These are phyloP conservation scores for Fonsecaea multimorphosa DNA, from an alignment of 2,329 filamentous ascomycete genomes.

Conservation along the genomic window DNA sequence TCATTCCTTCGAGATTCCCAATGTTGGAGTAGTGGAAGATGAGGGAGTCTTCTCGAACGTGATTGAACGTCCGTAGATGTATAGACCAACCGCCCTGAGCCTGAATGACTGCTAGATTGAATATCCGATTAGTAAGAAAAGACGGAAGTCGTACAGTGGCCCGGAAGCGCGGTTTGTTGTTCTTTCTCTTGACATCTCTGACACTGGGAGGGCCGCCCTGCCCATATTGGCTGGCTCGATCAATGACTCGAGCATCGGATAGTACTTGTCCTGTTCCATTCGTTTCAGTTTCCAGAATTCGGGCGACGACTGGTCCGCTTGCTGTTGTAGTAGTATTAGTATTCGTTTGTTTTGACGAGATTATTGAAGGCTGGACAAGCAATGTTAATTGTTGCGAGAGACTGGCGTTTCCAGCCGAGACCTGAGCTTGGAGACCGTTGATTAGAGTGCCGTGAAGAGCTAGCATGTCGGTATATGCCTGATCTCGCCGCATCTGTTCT, in stretches of 20 bases:
- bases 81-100: conserved; percentile 5
- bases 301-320: not conserved
- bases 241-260: not conserved
- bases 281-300: not conserved
- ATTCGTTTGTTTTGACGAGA: not conserved
- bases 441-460: not conserved
- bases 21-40: not conserved
- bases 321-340: not conserved
- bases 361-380: not conserved
- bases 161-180: not conserved
- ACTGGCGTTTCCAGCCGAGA: not conserved
- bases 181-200: not conserved
- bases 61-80: not conserved
- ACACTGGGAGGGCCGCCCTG: too few species aligned
- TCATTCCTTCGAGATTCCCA: not conserved
- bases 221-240: not conserved
- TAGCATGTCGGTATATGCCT: not conserved
- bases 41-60: not conserved
- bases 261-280: not conserved
- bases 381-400: conserved; percentile 1
- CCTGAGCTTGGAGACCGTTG: not conserved
- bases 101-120: conserved; percentile 2
- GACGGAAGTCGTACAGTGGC: not conserved
- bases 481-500: conserved; percentile 8
- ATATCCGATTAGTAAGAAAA: not conserved